Conservation (phyloP, 2,329 filamentous ascomycete species). For the Hypoxylon sp. region DNA sequence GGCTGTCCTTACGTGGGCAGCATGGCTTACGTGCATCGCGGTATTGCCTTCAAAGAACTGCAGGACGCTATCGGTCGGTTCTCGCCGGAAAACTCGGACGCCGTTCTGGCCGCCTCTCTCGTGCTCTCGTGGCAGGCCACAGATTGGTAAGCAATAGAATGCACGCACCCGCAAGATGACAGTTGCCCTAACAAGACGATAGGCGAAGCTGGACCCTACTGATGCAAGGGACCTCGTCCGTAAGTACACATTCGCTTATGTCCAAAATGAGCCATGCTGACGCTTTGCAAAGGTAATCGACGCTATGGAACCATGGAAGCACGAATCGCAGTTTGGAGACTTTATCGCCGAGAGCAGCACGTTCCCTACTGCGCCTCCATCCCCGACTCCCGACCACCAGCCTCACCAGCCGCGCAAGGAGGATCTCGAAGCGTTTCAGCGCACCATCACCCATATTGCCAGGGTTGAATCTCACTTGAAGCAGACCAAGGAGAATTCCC, state of each 20-base stretch:
- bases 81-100: slow-evolving; percentile 87
- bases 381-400: slow-evolving; percentile 70
- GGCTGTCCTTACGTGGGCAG: slow-evolving; percentile 86
- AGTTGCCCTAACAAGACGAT: slow-evolving; percentile 52
- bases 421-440: slow-evolving; percentile 75
- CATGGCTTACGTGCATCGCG: slow-evolving; percentile 89
- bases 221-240: slow-evolving; percentile 90
- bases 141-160: slow-evolving; percentile 80
- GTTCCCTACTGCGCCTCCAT: slow-evolving; percentile 74
- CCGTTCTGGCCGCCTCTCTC: slow-evolving; percentile 89
- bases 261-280: slow-evolving; percentile 44
- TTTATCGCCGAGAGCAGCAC: slow-evolving; percentile 85
- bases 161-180: slow-evolving; percentile 47
- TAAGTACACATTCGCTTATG: slow-evolving; percentile 59
- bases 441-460: slow-evolving; percentile 73
- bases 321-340: slow-evolving; percentile 86
- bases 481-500: slow-evolving; percentile 75
- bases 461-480: slow-evolving; percentile 76
- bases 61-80: slow-evolving; percentile 89
- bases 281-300: slow-evolving; percentile 75
- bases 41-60: slow-evolving; percentile 85
- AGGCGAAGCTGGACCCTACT: slow-evolving; percentile 94
- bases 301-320: slow-evolving; percentile 91
- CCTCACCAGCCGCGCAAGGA: slow-evolving; percentile 74
- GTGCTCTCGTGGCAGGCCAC: slow-evolving; percentile 95